Percentiles rank a stretch among this genome's conserved stretches.
Conservation (phyloP, 306 rosid genomes). For the Trifolium pratense region DNA sequence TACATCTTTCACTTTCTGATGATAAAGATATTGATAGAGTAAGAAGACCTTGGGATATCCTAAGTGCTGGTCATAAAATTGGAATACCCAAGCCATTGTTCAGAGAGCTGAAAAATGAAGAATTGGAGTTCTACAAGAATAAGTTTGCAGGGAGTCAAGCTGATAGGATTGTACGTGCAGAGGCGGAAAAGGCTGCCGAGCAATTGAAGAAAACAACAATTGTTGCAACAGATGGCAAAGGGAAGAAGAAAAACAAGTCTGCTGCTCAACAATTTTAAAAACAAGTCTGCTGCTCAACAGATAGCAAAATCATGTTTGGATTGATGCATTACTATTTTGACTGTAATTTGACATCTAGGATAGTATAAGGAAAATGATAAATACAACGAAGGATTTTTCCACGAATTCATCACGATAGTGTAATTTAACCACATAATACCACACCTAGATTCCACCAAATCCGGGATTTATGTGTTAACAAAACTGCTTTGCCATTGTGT, state of each 20-base stretch:
- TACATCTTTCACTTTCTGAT: conserved; percentile 64
- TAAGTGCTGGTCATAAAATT: conserved; percentile 80
- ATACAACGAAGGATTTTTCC: too few relatives aligned
- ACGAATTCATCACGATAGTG: too few relatives aligned
- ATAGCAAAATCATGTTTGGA: too few relatives aligned
- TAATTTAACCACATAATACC: too few relatives aligned
- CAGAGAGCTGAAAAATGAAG: conserved; percentile 87
- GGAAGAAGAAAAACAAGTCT: conserved; percentile 69
- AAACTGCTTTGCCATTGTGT: too few relatives aligned
- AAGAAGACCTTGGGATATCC: conserved; percentile 73
- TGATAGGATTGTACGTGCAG: conserved; percentile 74
- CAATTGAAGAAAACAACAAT: conserved; percentile 69
- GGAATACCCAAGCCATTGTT: conserved; percentile 89
- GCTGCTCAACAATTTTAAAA: conserved; percentile 56
- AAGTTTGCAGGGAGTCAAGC: conserved; percentile 97
- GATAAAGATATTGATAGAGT: conserved; percentile 53
- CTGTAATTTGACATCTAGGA: too few relatives aligned
- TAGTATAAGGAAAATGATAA: too few relatives aligned
- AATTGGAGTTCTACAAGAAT: conserved; percentile 64
- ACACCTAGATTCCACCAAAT: too few relatives aligned
- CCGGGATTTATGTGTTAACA: too few relatives aligned
- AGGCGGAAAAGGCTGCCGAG: conserved; percentile 70
- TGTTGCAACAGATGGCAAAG: conserved; percentile 55
- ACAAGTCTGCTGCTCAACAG: too few relatives aligned
- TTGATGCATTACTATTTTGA: too few relatives aligned